Percentiles rank a stretch among this genome's conserved stretches.
These are phyloP conservation scores for Leccinum pallidistipes DNA, from an alignment of 1,284 basidiomycete genomes.

Conservation along the genomic window DNA sequence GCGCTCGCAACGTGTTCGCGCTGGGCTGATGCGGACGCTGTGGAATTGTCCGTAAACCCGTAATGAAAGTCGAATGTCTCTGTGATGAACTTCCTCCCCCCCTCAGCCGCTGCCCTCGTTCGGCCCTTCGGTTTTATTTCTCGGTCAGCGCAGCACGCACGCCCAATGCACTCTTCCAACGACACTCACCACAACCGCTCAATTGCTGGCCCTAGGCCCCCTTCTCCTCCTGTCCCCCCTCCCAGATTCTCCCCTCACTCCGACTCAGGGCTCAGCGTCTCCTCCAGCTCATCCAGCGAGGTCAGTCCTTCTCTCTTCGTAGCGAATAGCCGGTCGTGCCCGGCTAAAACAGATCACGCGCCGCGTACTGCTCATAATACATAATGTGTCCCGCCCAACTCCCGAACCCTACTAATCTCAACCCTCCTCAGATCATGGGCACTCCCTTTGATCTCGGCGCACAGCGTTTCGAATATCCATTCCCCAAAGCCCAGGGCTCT, in stretches of 20 bases:
- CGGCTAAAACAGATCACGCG: constrained; percentile 18
- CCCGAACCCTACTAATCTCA: constrained; percentile 14
- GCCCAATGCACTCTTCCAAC: constrained; percentile 24
- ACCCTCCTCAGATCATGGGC: constrained; percentile 30
- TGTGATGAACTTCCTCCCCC: neutral
- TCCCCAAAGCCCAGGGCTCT: constrained; percentile 33
- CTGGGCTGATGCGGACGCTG: constrained; percentile 2
- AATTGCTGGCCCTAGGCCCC: neutral
- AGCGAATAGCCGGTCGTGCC: constrained; percentile 13
- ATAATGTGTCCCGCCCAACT: neutral
- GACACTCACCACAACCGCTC: constrained; percentile 3
- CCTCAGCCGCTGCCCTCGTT: neutral
- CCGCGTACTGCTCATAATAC: neutral
- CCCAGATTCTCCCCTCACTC: constrained; percentile 21
- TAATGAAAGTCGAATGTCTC: neutral
- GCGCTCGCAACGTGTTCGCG: constrained; percentile 9
- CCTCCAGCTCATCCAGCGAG: constrained; percentile 34
- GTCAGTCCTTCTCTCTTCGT: constrained; percentile 17
- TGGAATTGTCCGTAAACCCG: neutral
- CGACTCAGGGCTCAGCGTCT: constrained; percentile 33
- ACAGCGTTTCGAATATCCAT: constrained; percentile 35
- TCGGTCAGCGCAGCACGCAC: constrained; percentile 18
- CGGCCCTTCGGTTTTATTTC: constrained; percentile 10
- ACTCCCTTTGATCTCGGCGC: constrained; percentile 36
- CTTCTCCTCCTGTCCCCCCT: constrained; percentile 4